Evolutionary conservation across 2,329 filamentous ascomycete genomes (phyloP), one percentile per base, ranked within the genome.

Genomic region (Geoglossum cookeanum): DNA sequence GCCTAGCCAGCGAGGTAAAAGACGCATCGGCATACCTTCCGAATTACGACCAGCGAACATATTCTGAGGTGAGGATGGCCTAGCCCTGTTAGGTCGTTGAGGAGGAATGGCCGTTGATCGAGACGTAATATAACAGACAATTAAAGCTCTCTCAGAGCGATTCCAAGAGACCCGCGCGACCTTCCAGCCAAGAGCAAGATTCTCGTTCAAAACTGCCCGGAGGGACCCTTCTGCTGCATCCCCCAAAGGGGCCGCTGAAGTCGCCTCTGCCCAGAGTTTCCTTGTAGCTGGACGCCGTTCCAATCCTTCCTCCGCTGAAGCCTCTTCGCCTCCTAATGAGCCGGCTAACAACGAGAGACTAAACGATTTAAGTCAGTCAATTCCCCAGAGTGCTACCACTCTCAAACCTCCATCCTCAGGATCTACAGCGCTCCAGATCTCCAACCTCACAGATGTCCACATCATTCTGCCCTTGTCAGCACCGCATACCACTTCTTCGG

Each of bases 31-130:
- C 83, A 58, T 88, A 84, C 62, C 80, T 95, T 15, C 89, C 92
- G 2, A 81, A 88, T 6, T 94, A 96, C 67, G 92, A 97, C 65
- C 87, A 92, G 68, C 81, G 87, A 63, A 84, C 85, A 29, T 97
- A 95, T 66, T 79, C 83, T 48, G 82, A 90, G 72, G 87, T 89
- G 42, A 42, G 49, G n/a, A 4, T 45, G 44, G 48, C 29, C 55
- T 49, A 22, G 44, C 39, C 39, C 55, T 30, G 51, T 60, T 32
- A 57, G 51, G 22, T 8, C 39, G 42, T 11, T 51, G 35, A 15
- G n/a, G 37, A 9, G 37, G 30, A 17, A 33, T 35, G 35, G 2
- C 4, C 55, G 49, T 61, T 69, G 58, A 69, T 57, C n/a, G 51
- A 48, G 42, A 8, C 55, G 30, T 33, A 27, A 33, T 22, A 48